phyloP scores from a whole-genome alignment of 352 stramenopile species.

The Phytophthora syringae region DNA sequence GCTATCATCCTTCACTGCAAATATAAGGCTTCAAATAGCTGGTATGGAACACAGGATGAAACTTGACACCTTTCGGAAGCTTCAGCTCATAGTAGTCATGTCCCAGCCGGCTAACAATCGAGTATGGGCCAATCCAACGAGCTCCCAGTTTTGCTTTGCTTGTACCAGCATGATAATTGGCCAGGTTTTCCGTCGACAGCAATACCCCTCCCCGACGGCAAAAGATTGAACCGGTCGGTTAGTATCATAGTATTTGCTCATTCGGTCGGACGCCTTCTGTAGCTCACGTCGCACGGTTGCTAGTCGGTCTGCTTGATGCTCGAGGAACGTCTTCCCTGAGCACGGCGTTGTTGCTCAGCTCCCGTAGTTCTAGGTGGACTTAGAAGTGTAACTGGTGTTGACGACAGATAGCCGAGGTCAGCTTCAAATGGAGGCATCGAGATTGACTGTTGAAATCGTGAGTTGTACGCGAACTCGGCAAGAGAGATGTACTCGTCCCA shows the following conservation, averaged over 20 bases:
- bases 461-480: conserved; percentile 28
- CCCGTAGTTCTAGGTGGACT: neutral
- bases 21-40: conserved; percentile 8
- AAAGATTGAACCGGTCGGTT: conserved; percentile 17
- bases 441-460: neutral
- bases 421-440: neutral
- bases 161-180: conserved; percentile 16
- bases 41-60: conserved; percentile 6
- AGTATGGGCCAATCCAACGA: conserved; percentile 13
- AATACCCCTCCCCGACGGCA: conserved; percentile 11
- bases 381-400: conserved; percentile 3
- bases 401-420: conserved; percentile 18
- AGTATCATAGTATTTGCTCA: conserved; percentile 15
- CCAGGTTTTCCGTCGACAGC: conserved; percentile 12
- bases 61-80: conserved; percentile 1
- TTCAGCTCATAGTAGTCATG: conserved; percentile 12
- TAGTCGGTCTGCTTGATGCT: conserved; percentile 3
- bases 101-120: neutral
- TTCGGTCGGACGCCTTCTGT: conserved; percentile 7
- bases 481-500: conserved; percentile 8
- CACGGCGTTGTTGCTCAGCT: neutral
- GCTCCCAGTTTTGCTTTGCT: conserved; percentile 14
- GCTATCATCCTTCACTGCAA: neutral
- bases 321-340: conserved; percentile 12
- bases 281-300: conserved; percentile 2